Base-by-base conservation (phyloP, 164 flowering plant species). In the Annona squamosa region DNA sequence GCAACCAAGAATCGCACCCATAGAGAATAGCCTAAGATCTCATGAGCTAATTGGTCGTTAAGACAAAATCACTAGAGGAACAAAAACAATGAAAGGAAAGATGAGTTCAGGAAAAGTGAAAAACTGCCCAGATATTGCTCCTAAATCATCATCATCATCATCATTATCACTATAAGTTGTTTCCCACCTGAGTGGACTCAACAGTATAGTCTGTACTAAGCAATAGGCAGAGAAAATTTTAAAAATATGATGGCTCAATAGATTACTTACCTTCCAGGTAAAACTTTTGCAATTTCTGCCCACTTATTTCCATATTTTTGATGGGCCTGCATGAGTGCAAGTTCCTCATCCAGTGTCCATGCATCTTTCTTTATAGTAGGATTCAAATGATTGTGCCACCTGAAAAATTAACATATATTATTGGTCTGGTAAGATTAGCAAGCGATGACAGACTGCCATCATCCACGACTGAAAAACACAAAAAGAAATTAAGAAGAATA, bases 341-440 rank as follows among this genome's bases (percentile, higher is more conserved):
- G 78, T 79, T 95, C 99, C 78, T 95, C 99, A 72, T 93, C 97
- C 81, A 82, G 75, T 18, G 93, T 89, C 99, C 98, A 95, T 13
- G 99, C 90, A 75, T 91, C 99, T 85, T 83, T 90, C 75, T 86
- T 90, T 68, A 95, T 91, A 61, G 78, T 78, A 10, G 99, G 99
- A 85, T 95, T 93, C 78, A 93, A 87, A 86, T 93, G 97, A 82
- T 93, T 95, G 86, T 95, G 97, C 99, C 99, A 95, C 85, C 99
- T 95, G 85, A 59, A 86, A 72, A 56, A 37, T 72, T 26, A 26
- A 26, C 37, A 61, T 59, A 16, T 13, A 59, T 16, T 59, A 13
- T 59, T 59, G 4, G n/a, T 59, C 13, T 59, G 37, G 37, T 26
- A 26, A 26, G 37, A 26, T 59, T 10, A 59, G 63, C 18, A 59